These are phyloP conservation scores for Torulaspora quercuum DNA, from an alignment of 805 yeast species.

Conservation along the genomic window DNA sequence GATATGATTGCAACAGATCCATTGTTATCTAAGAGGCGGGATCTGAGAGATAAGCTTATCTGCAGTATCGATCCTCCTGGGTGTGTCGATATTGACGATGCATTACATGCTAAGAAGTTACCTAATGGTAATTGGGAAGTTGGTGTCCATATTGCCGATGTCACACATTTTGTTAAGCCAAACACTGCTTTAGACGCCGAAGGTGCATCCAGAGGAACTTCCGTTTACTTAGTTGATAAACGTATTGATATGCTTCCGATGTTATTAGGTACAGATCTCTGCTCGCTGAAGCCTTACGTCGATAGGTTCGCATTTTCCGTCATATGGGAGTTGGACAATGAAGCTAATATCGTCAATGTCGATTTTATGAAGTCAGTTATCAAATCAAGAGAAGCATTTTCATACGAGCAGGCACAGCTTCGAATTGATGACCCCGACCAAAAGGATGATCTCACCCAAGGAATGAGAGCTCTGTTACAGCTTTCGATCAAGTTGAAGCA, in stretches of 20 bases:
- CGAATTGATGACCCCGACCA: conserved; percentile 77
- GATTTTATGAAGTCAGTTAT: conserved; percentile 84
- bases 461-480: conserved; percentile 76
- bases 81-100: conserved; percentile 98
- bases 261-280: conserved; percentile 89
- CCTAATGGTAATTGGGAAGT: conserved; percentile 95
- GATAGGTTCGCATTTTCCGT: conserved; percentile 96
- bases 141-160: conserved; percentile 99
- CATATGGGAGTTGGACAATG: conserved; percentile 86
- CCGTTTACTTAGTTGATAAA: conserved; percentile 94
- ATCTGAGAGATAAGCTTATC: conserved; percentile 80
- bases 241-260: conserved; percentile 98
- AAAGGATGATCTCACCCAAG: conserved; percentile 79
- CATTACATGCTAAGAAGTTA: conserved; percentile 77
- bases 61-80: conserved; percentile 98
- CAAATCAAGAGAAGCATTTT: conserved; percentile 87
- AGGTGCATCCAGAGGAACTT: conserved; percentile 96
- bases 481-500: conserved; percentile 84
- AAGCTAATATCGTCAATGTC: conserved; percentile 79
- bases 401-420: conserved; percentile 88
- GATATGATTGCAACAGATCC: conserved; percentile 51
- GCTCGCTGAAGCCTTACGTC: conserved; percentile 92
- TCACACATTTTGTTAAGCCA: conserved; percentile 93
- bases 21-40: conserved; percentile 59
- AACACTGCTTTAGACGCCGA: conserved; percentile 89